A percentile compares a stretch with the other conserved stretches of the same genome.
These are phyloP conservation scores for Diaporthe helianthi DNA, from an alignment of 2,329 filamentous ascomycete species.

Conservation along the genomic window DNA sequence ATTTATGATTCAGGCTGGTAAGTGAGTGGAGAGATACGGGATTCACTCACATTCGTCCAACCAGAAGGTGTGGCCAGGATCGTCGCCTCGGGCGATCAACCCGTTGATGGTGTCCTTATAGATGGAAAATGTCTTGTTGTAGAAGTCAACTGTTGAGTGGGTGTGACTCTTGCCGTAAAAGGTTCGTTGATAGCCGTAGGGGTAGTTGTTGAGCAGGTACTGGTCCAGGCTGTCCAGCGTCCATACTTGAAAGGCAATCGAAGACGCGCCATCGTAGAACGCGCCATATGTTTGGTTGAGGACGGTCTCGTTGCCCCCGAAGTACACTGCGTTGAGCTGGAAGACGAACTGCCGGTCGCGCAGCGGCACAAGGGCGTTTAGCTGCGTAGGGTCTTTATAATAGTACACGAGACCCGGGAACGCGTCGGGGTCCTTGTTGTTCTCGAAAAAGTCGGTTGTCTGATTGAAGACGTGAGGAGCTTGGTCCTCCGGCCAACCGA, in stretches of 20 bases:
- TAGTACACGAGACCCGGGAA: conserved; percentile 27
- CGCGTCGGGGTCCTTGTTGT: conserved; percentile 25
- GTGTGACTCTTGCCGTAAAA: conserved; percentile 33
- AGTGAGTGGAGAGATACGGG: not conserved
- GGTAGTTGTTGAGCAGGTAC: conserved; percentile 31
- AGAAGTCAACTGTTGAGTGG: conserved; percentile 13
- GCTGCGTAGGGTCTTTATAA: conserved; percentile 23
- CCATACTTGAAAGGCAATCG: conserved; percentile 9
- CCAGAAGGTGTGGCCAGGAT: conserved; percentile 29
- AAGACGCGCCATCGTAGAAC: conserved; percentile 24
- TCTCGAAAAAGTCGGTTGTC: conserved; percentile 27
- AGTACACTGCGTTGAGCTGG: conserved; percentile 30
- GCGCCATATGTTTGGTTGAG: conserved; percentile 17
- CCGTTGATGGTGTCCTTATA: conserved; percentile 29
- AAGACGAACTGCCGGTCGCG: conserved; percentile 27
- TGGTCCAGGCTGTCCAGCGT: conserved; percentile 26
- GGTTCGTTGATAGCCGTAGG: conserved; percentile 27
- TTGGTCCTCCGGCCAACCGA: conserved; percentile 25
- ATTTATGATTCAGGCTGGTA: too few relatives aligned
- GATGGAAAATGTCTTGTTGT: conserved; percentile 25
- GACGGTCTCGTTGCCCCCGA: conserved; percentile 16
- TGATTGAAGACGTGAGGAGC: conserved; percentile 19
- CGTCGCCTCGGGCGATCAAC: conserved; percentile 27
- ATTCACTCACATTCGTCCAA: conserved; percentile 28
- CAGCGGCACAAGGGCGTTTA: conserved; percentile 13